These are phyloP conservation scores for Sarocladium oryzae DNA, from an alignment of 2,329 filamentous ascomycete genomes.

Conservation along the genomic window DNA sequence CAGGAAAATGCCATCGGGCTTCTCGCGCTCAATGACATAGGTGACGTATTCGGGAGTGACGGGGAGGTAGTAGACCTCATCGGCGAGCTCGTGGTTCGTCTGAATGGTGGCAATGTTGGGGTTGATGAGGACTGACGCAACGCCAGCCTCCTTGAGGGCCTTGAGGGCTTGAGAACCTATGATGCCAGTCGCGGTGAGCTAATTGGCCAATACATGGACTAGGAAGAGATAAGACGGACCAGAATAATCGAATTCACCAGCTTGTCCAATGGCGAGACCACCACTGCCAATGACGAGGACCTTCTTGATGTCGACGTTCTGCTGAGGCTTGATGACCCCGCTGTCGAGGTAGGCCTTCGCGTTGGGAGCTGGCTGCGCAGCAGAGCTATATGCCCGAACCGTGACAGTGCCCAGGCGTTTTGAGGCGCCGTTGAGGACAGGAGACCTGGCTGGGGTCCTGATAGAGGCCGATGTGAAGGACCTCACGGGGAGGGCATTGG, in stretches of 20 bases:
- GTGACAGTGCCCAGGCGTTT: slow-evolving; percentile 45
- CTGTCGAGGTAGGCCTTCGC: slow-evolving; percentile 84
- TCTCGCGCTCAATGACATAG: slow-evolving; percentile 94
- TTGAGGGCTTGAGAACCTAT: slow-evolving; percentile 92
- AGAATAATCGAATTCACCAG: slow-evolving; percentile 98
- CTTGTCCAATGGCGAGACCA: slow-evolving; percentile 93
- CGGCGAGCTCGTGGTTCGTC: slow-evolving; percentile 90
- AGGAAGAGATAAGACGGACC: slow-evolving; percentile 49
- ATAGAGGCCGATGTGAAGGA: slow-evolving; percentile 34
- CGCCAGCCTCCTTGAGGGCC: slow-evolving; percentile 90
- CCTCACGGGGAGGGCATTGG: slow-evolving; percentile 36
- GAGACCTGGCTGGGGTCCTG: slow-evolving; percentile 19
- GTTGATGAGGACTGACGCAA: slow-evolving; percentile 89
- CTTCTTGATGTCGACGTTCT: slow-evolving; percentile 89
- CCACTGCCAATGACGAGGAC: slow-evolving; percentile 94
- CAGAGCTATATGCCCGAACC: slow-evolving; percentile 34
- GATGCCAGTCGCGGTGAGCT: slow-evolving; percentile 4
- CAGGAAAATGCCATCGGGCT: slow-evolving; percentile 93
- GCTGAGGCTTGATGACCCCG: slow-evolving; percentile 72
- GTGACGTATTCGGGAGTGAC: slow-evolving; percentile 97
- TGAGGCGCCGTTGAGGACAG: slow-evolving; percentile 21
- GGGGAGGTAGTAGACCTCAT: slow-evolving; percentile 97
- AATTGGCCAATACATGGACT: slow-evolving; percentile 9
- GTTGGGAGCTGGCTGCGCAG: slow-evolving; percentile 64
- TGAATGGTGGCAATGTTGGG: slow-evolving; percentile 98